Percentiles rank a stretch among this genome's conserved stretches.
Evolutionary conservation across 495 filamentous ascomycete species (phyloP).

Genomic region (Viridothelium virens): DNA sequence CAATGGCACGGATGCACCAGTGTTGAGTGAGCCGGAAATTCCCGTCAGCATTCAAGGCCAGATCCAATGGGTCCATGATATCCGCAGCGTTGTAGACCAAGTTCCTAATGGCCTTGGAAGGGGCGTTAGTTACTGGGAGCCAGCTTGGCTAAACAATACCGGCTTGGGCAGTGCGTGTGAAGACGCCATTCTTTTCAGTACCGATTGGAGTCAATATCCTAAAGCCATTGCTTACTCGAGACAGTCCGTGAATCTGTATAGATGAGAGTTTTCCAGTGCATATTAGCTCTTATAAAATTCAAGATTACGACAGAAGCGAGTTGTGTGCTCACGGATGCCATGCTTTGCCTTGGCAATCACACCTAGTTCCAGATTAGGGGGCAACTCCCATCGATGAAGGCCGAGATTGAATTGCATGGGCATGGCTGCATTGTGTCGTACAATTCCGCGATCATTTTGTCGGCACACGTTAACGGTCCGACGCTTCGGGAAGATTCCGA

Average conservation of each 20-base stretch:
- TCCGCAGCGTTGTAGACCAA: slow-evolving; percentile 30
- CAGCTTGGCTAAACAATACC: slow-evolving; percentile 39
- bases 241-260: slow-evolving; percentile 33
- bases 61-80: slow-evolving; percentile 34
- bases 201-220: slow-evolving; percentile 32
- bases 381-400: too few relatives aligned
- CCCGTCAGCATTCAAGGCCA: slow-evolving; percentile 37
- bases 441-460: too few relatives aligned
- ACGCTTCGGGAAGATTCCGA: too few relatives aligned
- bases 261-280: neutral
- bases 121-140: slow-evolving; percentile 42
- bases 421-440: too few relatives aligned
- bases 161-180: slow-evolving; percentile 34
- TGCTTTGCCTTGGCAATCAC: too few relatives aligned
- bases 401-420: too few relatives aligned
- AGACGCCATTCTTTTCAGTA: slow-evolving; percentile 33
- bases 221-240: slow-evolving; percentile 32
- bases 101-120: slow-evolving; percentile 35
- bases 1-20: slow-evolving; percentile 33
- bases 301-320: too few relatives aligned
- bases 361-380: too few relatives aligned
- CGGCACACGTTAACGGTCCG: too few relatives aligned
- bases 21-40: slow-evolving; percentile 32
- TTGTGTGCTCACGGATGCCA: too few relatives aligned
- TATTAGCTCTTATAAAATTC: neutral